Evolutionary conservation across 441 rosid genomes (phyloP).

Genomic region (Gossypium trilobum): DNA sequence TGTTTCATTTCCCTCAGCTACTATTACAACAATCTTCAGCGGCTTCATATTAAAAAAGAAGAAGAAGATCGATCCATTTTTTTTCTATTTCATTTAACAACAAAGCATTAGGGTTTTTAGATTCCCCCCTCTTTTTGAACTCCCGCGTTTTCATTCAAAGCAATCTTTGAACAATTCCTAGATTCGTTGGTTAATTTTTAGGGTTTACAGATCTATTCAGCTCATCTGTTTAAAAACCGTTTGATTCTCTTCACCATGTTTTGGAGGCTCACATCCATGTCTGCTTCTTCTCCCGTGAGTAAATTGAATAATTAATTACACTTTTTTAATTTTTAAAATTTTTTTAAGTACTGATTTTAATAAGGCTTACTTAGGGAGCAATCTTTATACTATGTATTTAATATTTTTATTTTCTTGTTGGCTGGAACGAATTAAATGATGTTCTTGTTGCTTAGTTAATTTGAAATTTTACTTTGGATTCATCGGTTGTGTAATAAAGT

Average conservation of each 20-base stretch:
- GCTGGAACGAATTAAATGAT: not conserved
- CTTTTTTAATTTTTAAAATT: not conserved
- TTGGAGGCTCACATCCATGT: constrained; percentile 78
- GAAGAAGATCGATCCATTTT: too few relatives aligned
- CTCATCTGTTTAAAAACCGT: constrained; percentile 17
- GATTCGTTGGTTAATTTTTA: constrained; percentile 29
- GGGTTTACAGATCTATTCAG: constrained; percentile 49
- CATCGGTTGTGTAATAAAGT: not conserved
- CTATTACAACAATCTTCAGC: not conserved
- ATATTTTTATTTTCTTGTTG: not conserved
- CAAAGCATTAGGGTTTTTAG: constrained; percentile 9
- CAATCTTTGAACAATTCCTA: constrained; percentile 16
- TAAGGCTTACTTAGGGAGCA: not conserved
- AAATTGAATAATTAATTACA: not conserved
- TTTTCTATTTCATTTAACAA: constrained; percentile 5
- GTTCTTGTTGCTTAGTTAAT: not conserved
- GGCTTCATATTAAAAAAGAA: not conserved
- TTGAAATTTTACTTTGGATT: constrained; percentile 4
- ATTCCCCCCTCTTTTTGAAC: not conserved
- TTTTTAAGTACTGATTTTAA: not conserved
- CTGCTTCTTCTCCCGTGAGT: constrained; percentile 80
- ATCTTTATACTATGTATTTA: not conserved
- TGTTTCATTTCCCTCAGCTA: not conserved
- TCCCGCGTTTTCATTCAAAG: not conserved
- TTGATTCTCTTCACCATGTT: constrained; percentile 39